Evolutionary conservation across 2,329 filamentous ascomycete species (phyloP), one percentile per base, ranked within the genome.

Genomic region (Claviceps capensis): DNA sequence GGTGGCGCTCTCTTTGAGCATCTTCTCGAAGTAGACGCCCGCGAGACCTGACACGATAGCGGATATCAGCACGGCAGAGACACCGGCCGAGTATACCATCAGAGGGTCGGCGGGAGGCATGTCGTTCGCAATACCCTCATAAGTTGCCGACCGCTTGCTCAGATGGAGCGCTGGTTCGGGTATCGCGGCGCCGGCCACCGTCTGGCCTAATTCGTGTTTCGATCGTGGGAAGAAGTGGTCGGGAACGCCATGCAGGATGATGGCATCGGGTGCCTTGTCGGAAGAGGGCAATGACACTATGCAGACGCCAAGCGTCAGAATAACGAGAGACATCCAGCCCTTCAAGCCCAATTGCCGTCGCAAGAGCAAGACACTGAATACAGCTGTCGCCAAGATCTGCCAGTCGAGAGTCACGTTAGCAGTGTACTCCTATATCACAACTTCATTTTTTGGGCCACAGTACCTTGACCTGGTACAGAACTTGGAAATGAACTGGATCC

Each of bases 401-500:
- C 7, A 45, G 13, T 45, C 30, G 13, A 23, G 41, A 34, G 30
- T 30, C 26, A 9, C 30, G 11, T 34, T 34, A 34, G 30, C 30
- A 11, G 8, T 34, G 9, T 34, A 34, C 9, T 34, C 9, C 3
- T 19, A 9, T 17, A n/a, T n/a, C 17, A 8, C n/a, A 41, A n/a
- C n/a, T 41, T 41, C 38, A 9, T 41, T n/a, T 41, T 41, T 17
- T 17, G 16, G 13, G 19, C 2, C 26, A 16, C 54, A 66, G n/a
- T 61, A 79, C 78, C 74, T 96, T 96, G 53, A 97, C 74, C 69
- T 98, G 91, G 65, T 93, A 95, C 26, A 93, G 81, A 54, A 95
- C 83, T 67, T 96, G 90, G 64, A 96, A 97, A 51, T 91, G 89
- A 4, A 93, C 88, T 0, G 91, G 86, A 61, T 95, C 88, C 60